Base-by-base conservation (phyloP, 306 rosid species). In the Fragaria iinumae region DNA sequence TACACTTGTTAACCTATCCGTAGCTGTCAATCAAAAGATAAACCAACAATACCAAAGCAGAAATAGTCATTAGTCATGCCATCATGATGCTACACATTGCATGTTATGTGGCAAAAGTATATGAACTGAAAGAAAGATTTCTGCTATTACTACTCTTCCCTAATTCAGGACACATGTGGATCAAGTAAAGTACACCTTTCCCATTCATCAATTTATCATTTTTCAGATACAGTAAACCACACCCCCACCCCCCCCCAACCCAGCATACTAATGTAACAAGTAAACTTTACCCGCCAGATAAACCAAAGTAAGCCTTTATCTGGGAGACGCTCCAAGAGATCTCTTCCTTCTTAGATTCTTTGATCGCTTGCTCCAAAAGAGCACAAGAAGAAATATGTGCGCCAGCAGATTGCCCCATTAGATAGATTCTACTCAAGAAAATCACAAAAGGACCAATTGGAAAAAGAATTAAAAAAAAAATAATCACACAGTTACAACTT, bases 391-490 rank as follows among this genome's bases (percentile, higher is more conserved):
- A 91, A 76, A 95, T 92, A 83, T 95, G 97, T 18, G 99, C 96
- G 79, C 97, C 97, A 55, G 99, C 99, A 25, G 97, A 95, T 92
- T 95, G 99, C 79, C 99, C 99, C 99, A 91, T 89, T 69, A 95
- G 90, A 86, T 89, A 95, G 81, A 92, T 85, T 90, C 99, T 95
- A 73, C 49, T 73, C 67, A 77, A 63, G 63, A 52, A 69, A 67
- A 55, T 64, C 49, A 53, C 39, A 29, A 36, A 84, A 47, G n/a
- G 38, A n/a, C 27, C 60, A 66, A 64, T 0, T 5, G 17, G 36
- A 59, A 55, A 34, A 43, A 43, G 32, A 7, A 41, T 8, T 7
- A 8, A 41, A 41, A 29, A 29, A 29, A 78, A 70, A 75, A 78
- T 34, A 86, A 71, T 76, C 60, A 48, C 36, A 23, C 34, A 59